phyloP scores from a whole-genome alignment of 1,139 yeast genomes.

The Debaryomycetaceae sp. region DNA sequence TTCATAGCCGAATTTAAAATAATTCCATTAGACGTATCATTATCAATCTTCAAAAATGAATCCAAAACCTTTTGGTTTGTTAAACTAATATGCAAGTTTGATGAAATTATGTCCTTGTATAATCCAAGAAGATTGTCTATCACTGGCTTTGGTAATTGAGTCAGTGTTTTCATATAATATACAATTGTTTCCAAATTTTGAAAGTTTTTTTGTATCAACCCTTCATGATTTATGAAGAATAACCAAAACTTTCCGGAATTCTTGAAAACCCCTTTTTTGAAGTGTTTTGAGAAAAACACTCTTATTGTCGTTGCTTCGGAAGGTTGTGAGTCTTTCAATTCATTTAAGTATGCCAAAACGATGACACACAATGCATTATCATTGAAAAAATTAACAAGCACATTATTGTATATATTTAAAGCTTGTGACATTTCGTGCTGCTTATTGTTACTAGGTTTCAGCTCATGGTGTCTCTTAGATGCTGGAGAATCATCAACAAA shows the following conservation, averaged over 20 bases:
- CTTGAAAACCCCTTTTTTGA: conserved; percentile 33
- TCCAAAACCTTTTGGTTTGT: conserved; percentile 6
- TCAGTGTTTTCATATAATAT: conserved; percentile 36
- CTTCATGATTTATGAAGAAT: conserved; percentile 53
- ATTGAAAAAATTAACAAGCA: conserved; percentile 19
- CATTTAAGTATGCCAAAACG: conserved; percentile 18
- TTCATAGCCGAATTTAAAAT: conserved; percentile 23
- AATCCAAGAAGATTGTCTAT: conserved; percentile 37
- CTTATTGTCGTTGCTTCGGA: conserved; percentile 15
- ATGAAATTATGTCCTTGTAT: conserved; percentile 18
- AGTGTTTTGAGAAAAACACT: conserved; percentile 39
- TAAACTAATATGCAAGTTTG: conserved; percentile 17
- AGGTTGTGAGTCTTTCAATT: conserved; percentile 1
- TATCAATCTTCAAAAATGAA: conserved; percentile 21
- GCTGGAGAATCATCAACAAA: conserved; percentile 14
- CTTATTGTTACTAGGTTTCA: not conserved
- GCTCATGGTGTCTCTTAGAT: conserved; percentile 1
- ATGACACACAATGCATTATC: conserved; percentile 31
- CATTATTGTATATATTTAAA: conserved; percentile 7
- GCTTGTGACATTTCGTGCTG: conserved; percentile 4
- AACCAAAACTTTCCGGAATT: conserved; percentile 54
- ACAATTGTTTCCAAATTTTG: conserved; percentile 42
- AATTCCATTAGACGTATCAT: conserved; percentile 26
- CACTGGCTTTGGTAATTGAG: conserved; percentile 45
- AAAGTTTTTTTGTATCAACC: conserved; percentile 35